Conservation (phyloP, 352 stramenopile genomes). For the Phytophthora europaea region DNA sequence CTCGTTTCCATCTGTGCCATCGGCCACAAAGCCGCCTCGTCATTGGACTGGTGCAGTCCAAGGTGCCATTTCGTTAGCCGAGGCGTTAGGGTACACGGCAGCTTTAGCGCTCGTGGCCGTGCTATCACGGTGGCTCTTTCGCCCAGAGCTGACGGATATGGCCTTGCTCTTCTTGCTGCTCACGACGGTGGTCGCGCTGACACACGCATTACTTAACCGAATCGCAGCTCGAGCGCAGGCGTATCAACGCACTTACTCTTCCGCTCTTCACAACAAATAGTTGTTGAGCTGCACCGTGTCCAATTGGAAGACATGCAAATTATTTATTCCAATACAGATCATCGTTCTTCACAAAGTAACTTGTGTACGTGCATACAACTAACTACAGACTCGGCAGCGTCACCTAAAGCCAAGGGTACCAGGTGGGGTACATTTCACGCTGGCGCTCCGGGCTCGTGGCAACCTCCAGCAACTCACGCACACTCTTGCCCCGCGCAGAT, state of each 20-base stretch:
- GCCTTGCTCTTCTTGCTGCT: conserved; percentile 73
- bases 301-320: conserved; percentile 16
- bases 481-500: conserved; percentile 74
- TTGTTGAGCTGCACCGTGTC: background rate
- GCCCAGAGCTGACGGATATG: conserved; percentile 61
- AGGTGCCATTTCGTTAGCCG: conserved; percentile 57
- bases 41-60: conserved; percentile 60
- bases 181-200: conserved; percentile 62
- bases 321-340: conserved; percentile 43
- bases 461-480: conserved; percentile 85
- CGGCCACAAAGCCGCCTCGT: conserved; percentile 11
- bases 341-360: conserved; percentile 22
- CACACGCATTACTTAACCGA: conserved; percentile 58
- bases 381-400: conserved; percentile 1
- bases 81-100: conserved; percentile 60
- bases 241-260: conserved; percentile 31
- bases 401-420: conserved; percentile 86
- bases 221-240: conserved; percentile 31
- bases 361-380: conserved; percentile 23
- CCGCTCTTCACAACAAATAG: conserved; percentile 2
- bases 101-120: conserved; percentile 63
- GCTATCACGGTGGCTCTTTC: conserved; percentile 74
- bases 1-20: conserved; percentile 11
- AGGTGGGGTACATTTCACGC: conserved; percentile 90
- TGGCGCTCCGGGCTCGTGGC: conserved; percentile 84